Evolutionary conservation across 2,329 filamentous ascomycete species (phyloP), one percentile per base, ranked within the genome.

Genomic region (Alternaria consortialis): DNA sequence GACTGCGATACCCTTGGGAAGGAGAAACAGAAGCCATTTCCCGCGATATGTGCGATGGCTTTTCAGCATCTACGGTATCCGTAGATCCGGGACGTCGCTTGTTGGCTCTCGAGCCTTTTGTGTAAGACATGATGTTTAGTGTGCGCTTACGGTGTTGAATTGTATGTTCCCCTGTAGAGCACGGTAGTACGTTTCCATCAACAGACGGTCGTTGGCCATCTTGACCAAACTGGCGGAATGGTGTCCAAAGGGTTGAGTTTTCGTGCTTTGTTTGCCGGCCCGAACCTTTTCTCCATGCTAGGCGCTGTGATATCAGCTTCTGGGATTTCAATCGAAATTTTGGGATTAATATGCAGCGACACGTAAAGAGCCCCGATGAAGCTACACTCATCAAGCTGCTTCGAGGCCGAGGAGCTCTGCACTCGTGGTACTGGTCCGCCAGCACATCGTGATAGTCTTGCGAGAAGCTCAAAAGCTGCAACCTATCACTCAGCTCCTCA

Each of bases 401-500:
- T 32, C 17, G 37, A 25, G 36, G n/a, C 9, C 13, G 42, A 29
- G 34, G 20, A 44, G 68, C 58, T 20, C 47, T 60, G 50, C 56
- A 51, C 39, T 69, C 63, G n/a, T 69, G 63, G 44, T 73, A 73
- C 37, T 70, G 69, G 27, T 73, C 67, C 13, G 63, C 62, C 7
- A 77, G 53, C 5, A 73, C 56, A 32, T 70, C 58, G 42, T 76
- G 74, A 36, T 76, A 76, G 17, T 75, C 75, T 56, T 75, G 71
- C 12, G 68, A 70, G 44, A 74, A 72, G 52, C 68, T 71, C n/a
- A 74, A 44, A 44, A 70, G 58, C 42, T 66, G 60, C 34, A 67
- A 53, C 47, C 65, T 69, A 7, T 71, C 68, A 40, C 67, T 64
- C 57, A 71, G 57, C 1, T 69, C 66, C 7, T 54, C 40, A 46